Base-by-base conservation (phyloP, 306 rosid species). In the Corylus avellana region DNA sequence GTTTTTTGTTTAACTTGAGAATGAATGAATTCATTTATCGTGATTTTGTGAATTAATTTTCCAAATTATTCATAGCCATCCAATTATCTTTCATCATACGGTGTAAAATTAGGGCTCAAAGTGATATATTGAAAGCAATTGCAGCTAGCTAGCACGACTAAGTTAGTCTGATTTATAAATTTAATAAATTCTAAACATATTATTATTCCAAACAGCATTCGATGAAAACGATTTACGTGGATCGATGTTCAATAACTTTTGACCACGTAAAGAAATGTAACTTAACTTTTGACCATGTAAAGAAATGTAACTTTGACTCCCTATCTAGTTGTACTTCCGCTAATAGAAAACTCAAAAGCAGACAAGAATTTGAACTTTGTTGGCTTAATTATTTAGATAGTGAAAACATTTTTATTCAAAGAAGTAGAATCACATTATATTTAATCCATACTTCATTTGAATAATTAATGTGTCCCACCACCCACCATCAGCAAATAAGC, bases 401-500 rank as follows among this genome's bases (percentile, higher is more conserved):
- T 16, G 48, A 35, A 35, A 64, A 35, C 47, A 29, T 64, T 64
- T 0, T 13, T 64, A 4, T 17, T 17, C 2, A 0, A 3, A 7
- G 18, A 17, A 39, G 2, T 37, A 37, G 13, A 66, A 66, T 37
- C 72, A 47, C 13, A 42, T 72, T 10, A 32, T 18, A 39, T 14
- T 42, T 70, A 68, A 70, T 9, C 6, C 53, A 44, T 10, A 48
- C 32, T 74, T 54, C 62, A 7, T 1, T 29, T 32, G 20, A 32
- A 32, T 32, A 32, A 32, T 32, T 20, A 47, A 32, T 55, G 4
- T 61, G 70, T 72, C 67, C 76, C 71, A 85, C 74, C 72, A 17
- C 57, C 77, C 78, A 79, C 84, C 58, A 56, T 39, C 76, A n/a
- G 58, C 72, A 58, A 62, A 66, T 77, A 22, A 73, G 83, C 76